These are phyloP conservation scores for Vitellaria paradoxa DNA, from an alignment of 179 eudicot species.

Conservation along the genomic window DNA sequence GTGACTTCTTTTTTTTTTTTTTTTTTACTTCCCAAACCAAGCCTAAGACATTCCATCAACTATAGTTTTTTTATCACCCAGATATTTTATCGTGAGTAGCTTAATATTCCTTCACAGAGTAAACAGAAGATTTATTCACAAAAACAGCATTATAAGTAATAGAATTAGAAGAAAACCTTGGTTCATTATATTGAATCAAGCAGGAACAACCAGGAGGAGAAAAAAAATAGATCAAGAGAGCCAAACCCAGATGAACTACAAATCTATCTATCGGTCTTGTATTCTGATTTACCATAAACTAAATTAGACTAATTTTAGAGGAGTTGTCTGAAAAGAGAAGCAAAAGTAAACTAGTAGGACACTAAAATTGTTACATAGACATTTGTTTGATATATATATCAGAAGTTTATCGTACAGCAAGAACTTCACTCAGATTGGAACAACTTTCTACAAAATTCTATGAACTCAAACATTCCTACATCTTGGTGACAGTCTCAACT, in stretches of 20 bases:
- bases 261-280: neutral
- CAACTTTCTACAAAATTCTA: constrained; percentile 22
- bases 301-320: neutral
- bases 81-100: no score
- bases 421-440: constrained; percentile 15
- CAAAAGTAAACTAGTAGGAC: neutral
- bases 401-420: constrained; percentile 10
- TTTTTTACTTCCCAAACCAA: no score
- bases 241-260: neutral
- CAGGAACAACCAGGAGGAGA: neutral
- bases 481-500: neutral
- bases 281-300: neutral
- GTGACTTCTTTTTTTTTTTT: no score
- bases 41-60: no score
- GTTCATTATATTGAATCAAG: neutral
- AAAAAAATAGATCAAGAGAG: neutral
- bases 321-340: neutral
- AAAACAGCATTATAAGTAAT: no score
- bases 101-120: no score
- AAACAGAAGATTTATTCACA: no score
- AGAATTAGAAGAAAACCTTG: no score
- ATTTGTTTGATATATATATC: neutral
- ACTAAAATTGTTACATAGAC: neutral
- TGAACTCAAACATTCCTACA: constrained; percentile 3
- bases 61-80: no score